Percentiles rank a stretch among this genome's conserved stretches.
Evolutionary conservation across 2,329 filamentous ascomycete genomes (phyloP).

Genomic region (Talaromyces sp.): DNA sequence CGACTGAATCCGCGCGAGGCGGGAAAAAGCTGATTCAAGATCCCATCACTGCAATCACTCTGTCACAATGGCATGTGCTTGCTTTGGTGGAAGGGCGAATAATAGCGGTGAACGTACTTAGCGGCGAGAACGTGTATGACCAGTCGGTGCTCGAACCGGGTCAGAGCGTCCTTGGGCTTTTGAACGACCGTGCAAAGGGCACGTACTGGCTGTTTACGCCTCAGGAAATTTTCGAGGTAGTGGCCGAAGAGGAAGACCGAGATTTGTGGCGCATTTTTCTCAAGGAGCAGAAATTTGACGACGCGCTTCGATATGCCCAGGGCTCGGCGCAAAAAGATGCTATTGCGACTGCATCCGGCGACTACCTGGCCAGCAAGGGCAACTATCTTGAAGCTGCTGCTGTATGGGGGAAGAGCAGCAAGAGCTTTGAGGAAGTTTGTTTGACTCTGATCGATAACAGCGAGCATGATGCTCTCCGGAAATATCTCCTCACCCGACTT

Average conservation of each 20-base stretch:
- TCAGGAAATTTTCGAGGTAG: constrained; percentile 88
- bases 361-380: constrained; percentile 76
- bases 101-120: constrained; percentile 80
- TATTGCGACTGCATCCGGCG: constrained; percentile 86
- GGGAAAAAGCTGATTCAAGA: constrained; percentile 65
- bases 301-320: constrained; percentile 78
- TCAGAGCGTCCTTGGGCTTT: constrained; percentile 75
- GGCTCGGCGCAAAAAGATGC: constrained; percentile 79
- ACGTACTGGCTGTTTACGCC: constrained; percentile 96
- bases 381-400: constrained; percentile 80
- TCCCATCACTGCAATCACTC: constrained; percentile 69
- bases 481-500: constrained; percentile 83
- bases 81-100: constrained; percentile 77
- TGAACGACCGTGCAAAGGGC: constrained; percentile 87
- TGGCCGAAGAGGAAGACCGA: constrained; percentile 81
- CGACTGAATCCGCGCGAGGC: constrained; percentile 60
- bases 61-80: constrained; percentile 93
- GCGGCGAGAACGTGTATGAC: constrained; percentile 80
- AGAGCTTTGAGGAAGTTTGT: constrained; percentile 94
- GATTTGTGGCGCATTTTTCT: constrained; percentile 96
- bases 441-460: constrained; percentile 84
- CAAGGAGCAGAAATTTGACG: constrained; percentile 79
- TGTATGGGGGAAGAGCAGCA: constrained; percentile 91
- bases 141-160: constrained; percentile 77
- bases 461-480: constrained; percentile 84